Evolutionary conservation across 148 eudicot genomes (phyloP).

Genomic region (Camellia lanceoleosa): DNA sequence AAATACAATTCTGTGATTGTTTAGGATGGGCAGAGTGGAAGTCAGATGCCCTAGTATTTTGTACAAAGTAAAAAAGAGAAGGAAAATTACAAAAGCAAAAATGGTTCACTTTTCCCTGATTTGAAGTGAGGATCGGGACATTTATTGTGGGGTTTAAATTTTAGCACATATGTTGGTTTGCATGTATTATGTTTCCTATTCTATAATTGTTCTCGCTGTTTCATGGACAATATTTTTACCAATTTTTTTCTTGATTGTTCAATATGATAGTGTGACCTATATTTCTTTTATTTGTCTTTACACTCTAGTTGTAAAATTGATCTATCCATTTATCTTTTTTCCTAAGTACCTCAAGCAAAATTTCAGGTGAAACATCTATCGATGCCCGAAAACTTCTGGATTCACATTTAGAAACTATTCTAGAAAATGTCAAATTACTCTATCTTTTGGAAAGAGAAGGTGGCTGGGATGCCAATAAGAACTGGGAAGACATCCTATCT

Average conservation of each 20-base stretch:
- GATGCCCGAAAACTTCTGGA: slow-evolving; percentile 42
- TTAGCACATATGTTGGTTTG: background rate
- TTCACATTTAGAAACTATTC: slow-evolving; percentile 50
- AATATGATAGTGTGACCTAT: too few species aligned
- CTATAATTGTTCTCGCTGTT: background rate
- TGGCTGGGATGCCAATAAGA: slow-evolving; percentile 62
- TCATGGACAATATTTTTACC: background rate
- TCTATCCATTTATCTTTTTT: background rate
- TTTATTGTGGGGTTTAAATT: background rate
- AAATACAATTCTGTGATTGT: too few species aligned
- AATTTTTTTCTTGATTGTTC: too few species aligned
- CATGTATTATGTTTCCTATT: background rate
- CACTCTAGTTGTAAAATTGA: background rate
- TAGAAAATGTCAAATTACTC: slow-evolving; percentile 68
- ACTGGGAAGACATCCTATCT: background rate
- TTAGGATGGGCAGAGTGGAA: too few species aligned
- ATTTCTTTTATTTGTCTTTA: background rate
- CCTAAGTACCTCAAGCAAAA: background rate
- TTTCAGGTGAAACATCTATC: slow-evolving; percentile 43
- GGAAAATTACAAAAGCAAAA: too few species aligned
- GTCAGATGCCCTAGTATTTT: too few species aligned
- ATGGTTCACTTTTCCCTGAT: background rate
- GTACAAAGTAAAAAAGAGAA: background rate
- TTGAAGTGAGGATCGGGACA: background rate
- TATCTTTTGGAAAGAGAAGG: slow-evolving; percentile 92